Evolutionary conservation across 495 filamentous ascomycete genomes (phyloP), one percentile per base, ranked within the genome.

Genomic region (Coniosporium apollinis): DNA sequence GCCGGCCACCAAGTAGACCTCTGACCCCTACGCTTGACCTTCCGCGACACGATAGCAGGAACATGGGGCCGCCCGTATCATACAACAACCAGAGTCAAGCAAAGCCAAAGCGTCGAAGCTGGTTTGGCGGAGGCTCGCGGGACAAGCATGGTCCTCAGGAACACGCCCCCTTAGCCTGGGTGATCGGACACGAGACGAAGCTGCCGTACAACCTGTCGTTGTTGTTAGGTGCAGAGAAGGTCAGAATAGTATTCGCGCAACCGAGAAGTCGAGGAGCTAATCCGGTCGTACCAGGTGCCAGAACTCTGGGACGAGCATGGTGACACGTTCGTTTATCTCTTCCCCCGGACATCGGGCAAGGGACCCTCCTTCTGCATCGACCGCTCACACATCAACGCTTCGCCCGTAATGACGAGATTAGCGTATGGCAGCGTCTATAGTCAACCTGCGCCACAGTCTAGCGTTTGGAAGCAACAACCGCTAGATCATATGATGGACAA

Each of bases 291-390:
- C 3, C 41, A 87, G 79, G 69, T 92, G 8, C 64, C 74, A 0
- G 91, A 96, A 57, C 55, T 97, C 19, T 96, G 91, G 91, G 76
- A 85, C 44, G 79, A 89, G 22, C 49, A 64, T 28, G 83, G 79
- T 14, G 79, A 87, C 49, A 78, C 82, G n/a, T 72, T 72, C 36
- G 69, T 97, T 18, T 92, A 89, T 48, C 60, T 96, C 5, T 80
- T 81, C 47, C 70, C 83, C 2, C 69, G 70, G 28, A 70, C 62
- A 22, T 68, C 66, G 33, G 68, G 72, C 30, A 66, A 65, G 32
- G 66, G 76, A 0, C 65, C 89, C 6, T 91, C 79, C 6, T 92
- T 93, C 56, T 79, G 70, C 45, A 61, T 92, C 8, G 65, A 77
- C 48, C 79, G 79, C 5, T 69, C 75, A 19, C 57, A 76, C 28